Evolutionary conservation across 768 basidiomycete species (phyloP), one percentile per base, ranked within the genome.

Genomic region (Pleurotus citrinopileatus): DNA sequence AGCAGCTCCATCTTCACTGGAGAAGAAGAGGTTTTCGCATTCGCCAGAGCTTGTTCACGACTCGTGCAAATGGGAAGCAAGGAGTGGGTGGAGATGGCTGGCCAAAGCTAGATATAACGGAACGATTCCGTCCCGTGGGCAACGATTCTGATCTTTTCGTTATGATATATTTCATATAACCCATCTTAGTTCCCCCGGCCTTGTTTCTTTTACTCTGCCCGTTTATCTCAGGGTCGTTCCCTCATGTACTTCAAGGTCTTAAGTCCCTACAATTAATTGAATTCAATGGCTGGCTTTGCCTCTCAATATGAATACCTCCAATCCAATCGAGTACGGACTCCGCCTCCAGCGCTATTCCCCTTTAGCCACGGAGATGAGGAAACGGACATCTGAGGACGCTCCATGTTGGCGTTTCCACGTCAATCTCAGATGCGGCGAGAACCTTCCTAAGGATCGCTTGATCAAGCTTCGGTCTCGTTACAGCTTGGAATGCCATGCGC

Each of bases 11-110:
- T 99, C 74, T 98, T 98, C 65, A 88, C 87, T 0, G 95, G 96
- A 3, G 95, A 98, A 63, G 97, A 98, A 68, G 97, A 98, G 69
- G 67, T 98, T 0, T 99, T 99, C 65, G 97, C 97, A 0, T 99
- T 98, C 67, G 94, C 94, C 9, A 82, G 97, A 29, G 95, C 95
- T 17, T 93, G 91, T 64, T 92, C 89, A 20, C 78, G 92, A 40
- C 73, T 93, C 15, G 88, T 91, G 42, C 83, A 93, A 67, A 93
- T 93, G 91, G 92, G 94, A 13, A 94, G 91, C 65, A 87, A 78
- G 60, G 89, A 94, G 60, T 96, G 93, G 93, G 77, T 78, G 2
- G 78, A 80, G 61, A 79, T 73, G 23, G 74, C 78, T 29, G 78
- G 79, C 13, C 61, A 65, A 34, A 51, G 48, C 38, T 40, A 40